phyloP scores from a whole-genome alignment of 768 basidiomycete genomes.

The Floccularia luteovirens region DNA sequence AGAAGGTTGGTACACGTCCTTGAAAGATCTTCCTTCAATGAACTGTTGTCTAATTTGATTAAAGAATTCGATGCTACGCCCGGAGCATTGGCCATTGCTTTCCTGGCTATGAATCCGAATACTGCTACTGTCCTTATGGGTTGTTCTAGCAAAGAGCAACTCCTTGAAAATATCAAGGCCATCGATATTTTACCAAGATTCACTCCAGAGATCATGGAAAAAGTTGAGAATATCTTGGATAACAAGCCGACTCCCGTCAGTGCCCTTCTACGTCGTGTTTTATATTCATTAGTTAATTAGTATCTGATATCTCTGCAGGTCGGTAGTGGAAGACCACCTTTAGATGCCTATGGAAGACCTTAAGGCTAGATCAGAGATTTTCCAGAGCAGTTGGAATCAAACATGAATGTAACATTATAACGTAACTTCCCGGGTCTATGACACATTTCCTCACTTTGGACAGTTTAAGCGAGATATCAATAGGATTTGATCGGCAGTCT shows the following conservation, averaged over 20 bases:
- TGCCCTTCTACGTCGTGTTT: conserved; percentile 22
- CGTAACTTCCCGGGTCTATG: no score
- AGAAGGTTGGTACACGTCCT: conserved; percentile 23
- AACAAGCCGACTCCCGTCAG: conserved; percentile 37
- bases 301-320: no score
- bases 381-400: no score
- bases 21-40: not conserved
- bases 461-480: no score
- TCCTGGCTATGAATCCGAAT: conserved; percentile 62
- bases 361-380: no score
- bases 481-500: no score
- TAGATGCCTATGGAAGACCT: no score
- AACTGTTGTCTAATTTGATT: not conserved
- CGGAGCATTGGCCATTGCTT: conserved; percentile 69
- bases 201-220: conserved; percentile 53
- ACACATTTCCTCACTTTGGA: no score
- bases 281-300: no score
- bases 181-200: conserved; percentile 67
- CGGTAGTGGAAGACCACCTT: no score
- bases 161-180: conserved; percentile 63
- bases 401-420: no score
- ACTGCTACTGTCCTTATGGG: conserved; percentile 64
- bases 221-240: conserved; percentile 62
- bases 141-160: conserved; percentile 53
- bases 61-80: conserved; percentile 50